A percentile compares a stretch with the other conserved stretches of the same genome.
Conservation (phyloP, 2,329 filamentous ascomycete genomes). For the Epichloe sylvatica region DNA sequence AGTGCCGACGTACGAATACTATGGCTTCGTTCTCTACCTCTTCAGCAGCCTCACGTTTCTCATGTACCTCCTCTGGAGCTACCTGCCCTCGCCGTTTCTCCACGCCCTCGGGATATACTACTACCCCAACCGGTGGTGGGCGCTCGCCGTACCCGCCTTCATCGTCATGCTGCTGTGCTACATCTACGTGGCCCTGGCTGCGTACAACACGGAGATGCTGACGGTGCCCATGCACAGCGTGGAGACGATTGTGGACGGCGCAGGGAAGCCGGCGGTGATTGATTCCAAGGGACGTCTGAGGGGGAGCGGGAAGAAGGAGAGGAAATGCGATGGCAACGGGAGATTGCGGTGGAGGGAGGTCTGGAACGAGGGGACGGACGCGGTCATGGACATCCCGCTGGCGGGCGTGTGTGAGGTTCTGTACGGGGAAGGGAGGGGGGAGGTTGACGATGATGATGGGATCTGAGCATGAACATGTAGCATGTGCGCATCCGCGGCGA, state of each 20-base stretch:
- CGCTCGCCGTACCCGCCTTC: conserved; percentile 79
- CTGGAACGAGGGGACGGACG: conserved; percentile 90
- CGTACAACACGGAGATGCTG: conserved; percentile 80
- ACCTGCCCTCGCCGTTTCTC: conserved; percentile 80
- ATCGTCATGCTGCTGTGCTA: conserved; percentile 79
- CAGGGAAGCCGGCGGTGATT: conserved; percentile 70
- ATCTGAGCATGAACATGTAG: too few species aligned
- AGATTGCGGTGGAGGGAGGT: conserved; percentile 59
- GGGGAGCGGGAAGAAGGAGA: conserved; percentile 22
- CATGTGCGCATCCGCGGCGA: too few species aligned
- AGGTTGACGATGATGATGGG: neutral
- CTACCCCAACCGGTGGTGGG: conserved; percentile 97
- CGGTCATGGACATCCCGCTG: conserved; percentile 90
- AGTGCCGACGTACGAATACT: conserved; percentile 99
- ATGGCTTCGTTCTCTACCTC: conserved; percentile 93
- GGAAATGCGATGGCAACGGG: conserved; percentile 23
- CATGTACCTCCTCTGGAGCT: conserved; percentile 66
- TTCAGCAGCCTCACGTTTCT: conserved; percentile 72
- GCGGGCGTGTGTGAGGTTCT: conserved; percentile 90
- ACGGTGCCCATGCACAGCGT: conserved; percentile 67
- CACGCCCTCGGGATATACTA: conserved; percentile 91
- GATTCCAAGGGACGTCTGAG: conserved; percentile 50
- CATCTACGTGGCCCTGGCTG: conserved; percentile 83
- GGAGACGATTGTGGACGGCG: conserved; percentile 85
- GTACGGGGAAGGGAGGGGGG: conserved; percentile 51